Evolutionary conservation across 2,329 filamentous ascomycete genomes (phyloP), one percentile per base, ranked within the genome.

Genomic region (Aspergillus pseudoviridinutans): DNA sequence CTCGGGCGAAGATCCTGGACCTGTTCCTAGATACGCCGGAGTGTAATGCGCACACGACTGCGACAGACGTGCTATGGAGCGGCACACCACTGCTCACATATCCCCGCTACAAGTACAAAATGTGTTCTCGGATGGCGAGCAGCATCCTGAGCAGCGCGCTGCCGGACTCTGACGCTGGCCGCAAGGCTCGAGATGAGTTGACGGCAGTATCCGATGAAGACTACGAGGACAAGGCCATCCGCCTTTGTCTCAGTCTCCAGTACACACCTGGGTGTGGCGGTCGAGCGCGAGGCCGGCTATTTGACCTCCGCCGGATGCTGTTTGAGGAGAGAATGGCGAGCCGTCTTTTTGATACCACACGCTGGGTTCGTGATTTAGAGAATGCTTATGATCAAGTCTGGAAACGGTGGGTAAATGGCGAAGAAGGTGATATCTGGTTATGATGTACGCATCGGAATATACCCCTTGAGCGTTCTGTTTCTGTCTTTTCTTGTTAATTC

Each of bases 81-180:
- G 95, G 92, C 65, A 97, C 94, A 0, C 94, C 94, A 4, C 79
- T 99, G 24, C 80, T 99, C 28, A 99, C 94, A 0, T 81, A 94
- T 29, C 92, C 94, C 10, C 85, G 94, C 38, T 97, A 97, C 73
- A 85, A 89, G 52, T 97, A 97, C 77, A 99, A 99, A 76, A 99
- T 99, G 94, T 99, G 94, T 75, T 96, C 91, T 47, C 89, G 94
- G 54, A 99, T 99, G 89, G 94, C 93, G 6, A 92, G 94, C 6
- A 96, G 91, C 10, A 97, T 99, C 56, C 81, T 99, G 29, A 90
- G 87, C 62, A 94, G 94, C 17, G 94, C 94, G 0, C 78, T 99
- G 3, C 94, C 94, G 0, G 88, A 86, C 63, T 82, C 79, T 0
- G 76, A 79, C 1, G 84, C 86, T n/a, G 92, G 93, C 3, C 76